phyloP scores from a whole-genome alignment of 2,329 filamentous ascomycete species.

The Fusarium aywerte region DNA sequence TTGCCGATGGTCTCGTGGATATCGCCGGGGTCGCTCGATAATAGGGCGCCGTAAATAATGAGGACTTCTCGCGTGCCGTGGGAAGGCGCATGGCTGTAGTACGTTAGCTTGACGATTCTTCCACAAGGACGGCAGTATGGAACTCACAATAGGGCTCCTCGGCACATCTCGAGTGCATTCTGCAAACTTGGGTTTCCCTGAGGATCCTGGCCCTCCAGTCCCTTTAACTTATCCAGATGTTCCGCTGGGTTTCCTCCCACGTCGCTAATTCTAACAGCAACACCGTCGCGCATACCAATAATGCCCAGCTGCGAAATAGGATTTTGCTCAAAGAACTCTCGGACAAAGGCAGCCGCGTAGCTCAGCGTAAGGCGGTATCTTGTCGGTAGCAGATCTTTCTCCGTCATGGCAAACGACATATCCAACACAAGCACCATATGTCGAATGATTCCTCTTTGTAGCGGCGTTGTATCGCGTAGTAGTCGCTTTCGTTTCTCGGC shows the following conservation, averaged over 20 bases:
- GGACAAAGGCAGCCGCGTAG: constrained; percentile 87
- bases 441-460: constrained; percentile 97
- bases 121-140: background rate
- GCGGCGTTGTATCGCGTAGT: constrained; percentile 90
- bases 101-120: constrained; percentile 2
- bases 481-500: constrained; percentile 84
- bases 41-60: constrained; percentile 88
- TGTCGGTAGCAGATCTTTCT: constrained; percentile 93
- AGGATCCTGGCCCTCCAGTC: constrained; percentile 72
- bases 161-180: constrained; percentile 95
- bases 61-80: constrained; percentile 95
- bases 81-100: constrained; percentile 79
- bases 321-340: constrained; percentile 98
- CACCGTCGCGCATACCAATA: constrained; percentile 90
- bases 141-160: constrained; percentile 82
- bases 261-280: constrained; percentile 86
- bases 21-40: constrained; percentile 92
- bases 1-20: constrained; percentile 88
- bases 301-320: constrained; percentile 96
- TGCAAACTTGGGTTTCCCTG: constrained; percentile 85
- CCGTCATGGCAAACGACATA: constrained; percentile 91
- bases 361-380: constrained; percentile 84
- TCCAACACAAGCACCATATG: constrained; percentile 92
- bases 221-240: constrained; percentile 81
- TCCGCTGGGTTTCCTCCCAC: constrained; percentile 92